Evolutionary conservation across 1,284 basidiomycete genomes (phyloP).

Genomic region (Trametes versicolor): DNA sequence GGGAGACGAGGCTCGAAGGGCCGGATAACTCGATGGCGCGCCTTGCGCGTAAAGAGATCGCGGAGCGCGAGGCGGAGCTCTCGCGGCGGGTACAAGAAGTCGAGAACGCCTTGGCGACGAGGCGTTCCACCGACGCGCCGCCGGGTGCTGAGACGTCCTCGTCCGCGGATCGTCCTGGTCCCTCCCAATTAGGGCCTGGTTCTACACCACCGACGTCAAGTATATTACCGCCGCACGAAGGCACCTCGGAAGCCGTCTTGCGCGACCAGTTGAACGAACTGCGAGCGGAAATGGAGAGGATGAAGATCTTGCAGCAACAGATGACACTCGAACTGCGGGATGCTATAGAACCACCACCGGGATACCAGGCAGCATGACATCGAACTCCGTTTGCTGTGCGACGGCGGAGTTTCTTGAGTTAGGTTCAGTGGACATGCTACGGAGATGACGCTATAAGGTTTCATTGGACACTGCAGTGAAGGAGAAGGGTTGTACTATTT

Average conservation of each 20-base stretch:
- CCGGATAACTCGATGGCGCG: conserved; percentile 29
- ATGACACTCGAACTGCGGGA: conserved; percentile 20
- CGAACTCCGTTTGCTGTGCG: not conserved
- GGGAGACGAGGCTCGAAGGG: conserved; percentile 26
- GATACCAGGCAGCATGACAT: conserved; percentile 7
- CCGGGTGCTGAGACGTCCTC: not conserved
- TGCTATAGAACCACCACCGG: conserved; percentile 11
- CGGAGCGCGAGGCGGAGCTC: conserved; percentile 28
- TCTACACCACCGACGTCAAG: not conserved
- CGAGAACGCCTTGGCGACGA: conserved; percentile 18
- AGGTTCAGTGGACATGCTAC: no score
- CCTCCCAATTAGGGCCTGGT: not conserved
- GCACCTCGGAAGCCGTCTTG: conserved; percentile 10
- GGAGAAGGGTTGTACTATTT: no score
- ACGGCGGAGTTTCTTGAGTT: not conserved
- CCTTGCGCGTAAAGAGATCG: conserved; percentile 23
- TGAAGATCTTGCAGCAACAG: conserved; percentile 15
- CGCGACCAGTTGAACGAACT: conserved; percentile 16
- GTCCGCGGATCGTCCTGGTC: not conserved
- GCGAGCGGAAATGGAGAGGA: conserved; percentile 20
- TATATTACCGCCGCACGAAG: not conserved
- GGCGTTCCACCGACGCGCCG: not conserved
- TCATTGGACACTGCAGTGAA: no score
- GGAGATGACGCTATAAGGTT: no score
- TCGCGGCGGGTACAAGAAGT: conserved; percentile 22